phyloP scores from a whole-genome alignment of 2,329 filamentous ascomycete genomes.

The Helotiales sp. region DNA sequence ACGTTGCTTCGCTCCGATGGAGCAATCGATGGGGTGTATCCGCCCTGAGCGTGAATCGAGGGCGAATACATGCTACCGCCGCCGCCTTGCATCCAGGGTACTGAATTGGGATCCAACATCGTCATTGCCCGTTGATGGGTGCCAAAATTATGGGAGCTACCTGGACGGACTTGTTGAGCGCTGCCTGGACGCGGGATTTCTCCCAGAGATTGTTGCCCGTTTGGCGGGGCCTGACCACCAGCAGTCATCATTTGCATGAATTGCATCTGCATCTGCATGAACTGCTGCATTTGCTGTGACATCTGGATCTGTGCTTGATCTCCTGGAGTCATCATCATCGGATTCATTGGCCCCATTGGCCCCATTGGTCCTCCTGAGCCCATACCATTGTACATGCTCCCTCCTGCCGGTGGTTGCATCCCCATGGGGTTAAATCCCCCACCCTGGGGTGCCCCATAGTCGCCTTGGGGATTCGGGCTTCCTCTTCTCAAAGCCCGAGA shows the following conservation, averaged over 20 bases:
- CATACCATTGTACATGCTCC: slow-evolving; percentile 35
- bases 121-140: slow-evolving; percentile 70
- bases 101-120: slow-evolving; percentile 74
- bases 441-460: slow-evolving; percentile 46
- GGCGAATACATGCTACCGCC: slow-evolving; percentile 53
- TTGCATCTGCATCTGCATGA: slow-evolving; percentile 95
- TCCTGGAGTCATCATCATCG: slow-evolving; percentile 53
- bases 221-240: slow-evolving; percentile 30
- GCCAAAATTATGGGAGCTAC: slow-evolving; percentile 13
- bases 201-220: slow-evolving; percentile 33
- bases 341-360: slow-evolving; percentile 40
- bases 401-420: slow-evolving; percentile 33
- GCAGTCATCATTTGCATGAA: slow-evolving; percentile 83
- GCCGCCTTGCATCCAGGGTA: slow-evolving; percentile 58
- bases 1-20: slow-evolving; percentile 95
- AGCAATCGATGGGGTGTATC: slow-evolving; percentile 89
- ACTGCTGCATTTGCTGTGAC: slow-evolving; percentile 82
- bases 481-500: slow-evolving; percentile 78
- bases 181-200: slow-evolving; percentile 35
- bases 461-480: slow-evolving; percentile 70
- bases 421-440: slow-evolving; percentile 39
- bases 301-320: slow-evolving; percentile 81
- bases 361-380: slow-evolving; percentile 43
- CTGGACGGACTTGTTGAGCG: slow-evolving; percentile 30
- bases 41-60: slow-evolving; percentile 53